Conservation (phyloP, 2,329 filamentous ascomycete genomes). For the Cladosporium sp. region DNA sequence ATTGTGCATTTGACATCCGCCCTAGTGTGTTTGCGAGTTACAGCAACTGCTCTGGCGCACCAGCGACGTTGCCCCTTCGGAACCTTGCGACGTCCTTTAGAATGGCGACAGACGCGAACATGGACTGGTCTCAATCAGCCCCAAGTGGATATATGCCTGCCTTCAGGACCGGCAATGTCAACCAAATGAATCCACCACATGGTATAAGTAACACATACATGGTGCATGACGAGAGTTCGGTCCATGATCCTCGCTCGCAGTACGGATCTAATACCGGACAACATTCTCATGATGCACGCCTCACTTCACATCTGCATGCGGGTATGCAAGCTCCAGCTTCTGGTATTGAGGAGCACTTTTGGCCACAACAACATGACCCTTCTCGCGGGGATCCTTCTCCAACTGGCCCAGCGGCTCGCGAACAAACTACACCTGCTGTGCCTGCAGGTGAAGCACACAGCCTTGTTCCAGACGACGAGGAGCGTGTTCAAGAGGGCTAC, state of each 20-base stretch:
- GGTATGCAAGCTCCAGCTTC: neutral
- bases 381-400: neutral
- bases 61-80: neutral
- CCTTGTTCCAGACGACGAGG: neutral
- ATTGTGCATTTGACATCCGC: neutral
- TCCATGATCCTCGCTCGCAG: neutral
- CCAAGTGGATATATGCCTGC: neutral
- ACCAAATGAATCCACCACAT: neutral
- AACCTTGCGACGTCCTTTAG: neutral
- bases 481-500: no score
- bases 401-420: neutral
- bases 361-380: neutral
- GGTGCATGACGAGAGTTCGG: neutral
- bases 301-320: neutral
- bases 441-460: neutral
- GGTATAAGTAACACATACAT: neutral
- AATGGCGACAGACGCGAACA: conserved; percentile 14
- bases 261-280: neutral
- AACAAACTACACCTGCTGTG: neutral
- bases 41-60: neutral
- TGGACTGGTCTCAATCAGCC: conserved; percentile 4
- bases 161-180: neutral
- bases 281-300: neutral
- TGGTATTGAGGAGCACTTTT: neutral
- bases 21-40: neutral